These are phyloP conservation scores for Chloranthus sessilifolius DNA, from an alignment of 164 flowering plant species.

Conservation along the genomic window DNA sequence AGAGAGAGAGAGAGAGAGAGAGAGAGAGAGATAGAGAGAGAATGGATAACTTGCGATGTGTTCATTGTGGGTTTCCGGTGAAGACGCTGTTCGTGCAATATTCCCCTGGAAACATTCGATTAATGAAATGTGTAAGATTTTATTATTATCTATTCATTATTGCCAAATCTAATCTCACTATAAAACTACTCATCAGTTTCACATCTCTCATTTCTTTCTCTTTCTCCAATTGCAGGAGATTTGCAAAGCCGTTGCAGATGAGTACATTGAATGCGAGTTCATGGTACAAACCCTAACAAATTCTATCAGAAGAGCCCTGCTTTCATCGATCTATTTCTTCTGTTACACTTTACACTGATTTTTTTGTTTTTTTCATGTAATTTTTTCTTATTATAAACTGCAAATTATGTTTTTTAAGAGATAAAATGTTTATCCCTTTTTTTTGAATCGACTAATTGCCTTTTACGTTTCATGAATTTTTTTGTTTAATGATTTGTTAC, in stretches of 20 bases:
- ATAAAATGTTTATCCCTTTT: no score
- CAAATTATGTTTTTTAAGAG: no score
- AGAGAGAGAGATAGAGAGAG: not conserved
- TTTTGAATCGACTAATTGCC: no score
- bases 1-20: no score
- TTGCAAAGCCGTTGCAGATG: conserved; percentile 81
- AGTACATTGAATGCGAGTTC: conserved; percentile 84
- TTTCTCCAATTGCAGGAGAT: conserved; percentile 43
- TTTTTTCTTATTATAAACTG: no score
- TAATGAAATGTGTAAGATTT: conserved; percentile 83
- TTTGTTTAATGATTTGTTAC: no score
- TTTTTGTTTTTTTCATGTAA: no score
- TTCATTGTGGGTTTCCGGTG: conserved; percentile 54
- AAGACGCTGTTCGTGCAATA: conserved; percentile 61
- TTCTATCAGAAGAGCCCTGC: no score
- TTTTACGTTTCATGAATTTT: no score
- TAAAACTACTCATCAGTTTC: no score
- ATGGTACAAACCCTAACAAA: no score
- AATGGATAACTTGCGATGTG: conserved; percentile 51
- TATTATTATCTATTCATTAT: not conserved
- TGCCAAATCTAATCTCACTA: not conserved
- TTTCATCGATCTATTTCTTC: no score
- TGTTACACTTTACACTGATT: not conserved
- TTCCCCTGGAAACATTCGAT: conserved; percentile 85
- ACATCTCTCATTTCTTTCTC: not conserved